Conservation (phyloP, 441 rosid genomes). For the Daphne laureola region DNA sequence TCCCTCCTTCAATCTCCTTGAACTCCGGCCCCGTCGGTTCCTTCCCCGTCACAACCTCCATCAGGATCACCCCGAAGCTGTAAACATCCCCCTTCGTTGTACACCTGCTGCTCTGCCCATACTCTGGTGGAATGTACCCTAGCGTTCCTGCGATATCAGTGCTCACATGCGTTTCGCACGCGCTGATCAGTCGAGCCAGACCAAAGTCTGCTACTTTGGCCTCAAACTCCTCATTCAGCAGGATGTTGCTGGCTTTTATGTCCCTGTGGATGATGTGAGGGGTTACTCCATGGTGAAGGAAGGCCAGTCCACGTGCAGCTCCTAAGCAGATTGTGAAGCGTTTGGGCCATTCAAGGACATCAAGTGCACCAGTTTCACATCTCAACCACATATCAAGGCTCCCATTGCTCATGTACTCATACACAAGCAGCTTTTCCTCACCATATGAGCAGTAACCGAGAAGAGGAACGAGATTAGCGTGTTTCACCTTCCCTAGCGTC, state of each 20-base stretch:
- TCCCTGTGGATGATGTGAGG: slow-evolving; percentile 95
- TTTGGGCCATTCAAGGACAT: slow-evolving; percentile 69
- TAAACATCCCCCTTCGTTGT: slow-evolving; percentile 92
- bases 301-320: slow-evolving; percentile 78
- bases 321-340: slow-evolving; percentile 68
- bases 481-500: slow-evolving; percentile 91
- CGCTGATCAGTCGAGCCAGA: slow-evolving; percentile 81
- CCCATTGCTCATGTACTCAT: slow-evolving; percentile 88
- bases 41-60: slow-evolving; percentile 83
- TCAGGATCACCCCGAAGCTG: slow-evolving; percentile 84
- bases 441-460: slow-evolving; percentile 76
- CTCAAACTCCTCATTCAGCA: slow-evolving; percentile 68
- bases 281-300: slow-evolving; percentile 77
- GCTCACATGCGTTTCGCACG: slow-evolving; percentile 87
- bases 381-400: slow-evolving; percentile 85
- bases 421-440: slow-evolving; percentile 88
- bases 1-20: slow-evolving; percentile 89
- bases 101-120: slow-evolving; percentile 82
- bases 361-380: slow-evolving; percentile 53
- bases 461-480: slow-evolving; percentile 74
- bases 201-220: slow-evolving; percentile 94
- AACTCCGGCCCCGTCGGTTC: slow-evolving; percentile 93
- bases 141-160: slow-evolving; percentile 85
- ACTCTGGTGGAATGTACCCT: slow-evolving; percentile 93
- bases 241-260: slow-evolving; percentile 85